These are phyloP conservation scores for Herpetomonas muscarum DNA, from an alignment of 208 protist species.

Conservation along the genomic window DNA sequence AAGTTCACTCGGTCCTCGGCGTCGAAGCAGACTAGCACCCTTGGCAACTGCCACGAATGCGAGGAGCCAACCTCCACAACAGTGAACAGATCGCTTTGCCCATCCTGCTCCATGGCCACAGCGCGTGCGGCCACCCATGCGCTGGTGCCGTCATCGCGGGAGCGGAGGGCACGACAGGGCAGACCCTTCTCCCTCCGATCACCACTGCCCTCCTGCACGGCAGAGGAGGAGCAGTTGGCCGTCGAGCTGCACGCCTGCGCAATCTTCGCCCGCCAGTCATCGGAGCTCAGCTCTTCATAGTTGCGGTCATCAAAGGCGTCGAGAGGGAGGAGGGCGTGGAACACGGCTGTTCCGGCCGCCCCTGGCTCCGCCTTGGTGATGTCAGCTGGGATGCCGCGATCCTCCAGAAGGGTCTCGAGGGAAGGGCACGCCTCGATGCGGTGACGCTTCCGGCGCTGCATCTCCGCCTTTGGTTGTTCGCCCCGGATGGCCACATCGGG, in stretches of 20 bases:
- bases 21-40: constrained; percentile 89
- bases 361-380: constrained; percentile 3
- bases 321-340: constrained; percentile 82
- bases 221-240: neutral
- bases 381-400: constrained; percentile 40
- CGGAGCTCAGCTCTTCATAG: constrained; percentile 73
- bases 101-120: constrained; percentile 8
- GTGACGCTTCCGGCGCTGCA: constrained; percentile 70
- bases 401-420: constrained; percentile 63
- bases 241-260: constrained; percentile 8
- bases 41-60: constrained; percentile 28
- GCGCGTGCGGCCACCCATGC: constrained; percentile 1
- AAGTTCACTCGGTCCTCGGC: constrained; percentile 92
- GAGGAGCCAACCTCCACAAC: neutral
- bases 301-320: constrained; percentile 90
- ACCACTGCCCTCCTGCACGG: neutral
- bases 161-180: constrained; percentile 36
- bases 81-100: neutral
- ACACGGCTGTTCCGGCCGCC: constrained; percentile 18
- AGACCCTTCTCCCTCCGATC: constrained; percentile 21
- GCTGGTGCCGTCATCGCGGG: constrained; percentile 11
- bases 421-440: constrained; percentile 51
- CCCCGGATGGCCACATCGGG: constrained; percentile 58
- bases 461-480: constrained; percentile 76
- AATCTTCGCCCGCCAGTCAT: constrained; percentile 61